phyloP scores from a whole-genome alignment of 169 alveolate genomes.

The Eimeria praecox region DNA sequence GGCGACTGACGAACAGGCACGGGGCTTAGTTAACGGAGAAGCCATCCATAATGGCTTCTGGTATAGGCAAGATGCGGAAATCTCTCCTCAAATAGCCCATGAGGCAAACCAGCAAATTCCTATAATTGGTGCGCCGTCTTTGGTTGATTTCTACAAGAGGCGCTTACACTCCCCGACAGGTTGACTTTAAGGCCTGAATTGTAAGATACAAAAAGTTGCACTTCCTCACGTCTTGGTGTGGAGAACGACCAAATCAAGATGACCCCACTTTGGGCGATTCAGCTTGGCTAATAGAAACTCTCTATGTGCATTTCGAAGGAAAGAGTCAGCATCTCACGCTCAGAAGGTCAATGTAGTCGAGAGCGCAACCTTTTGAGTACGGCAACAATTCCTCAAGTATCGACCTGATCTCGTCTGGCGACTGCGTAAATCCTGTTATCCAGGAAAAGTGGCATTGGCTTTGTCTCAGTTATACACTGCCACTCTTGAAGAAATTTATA shows the following conservation, averaged over 20 bases:
- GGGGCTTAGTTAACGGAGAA: background rate
- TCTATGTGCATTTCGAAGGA: background rate
- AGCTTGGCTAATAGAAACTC: background rate
- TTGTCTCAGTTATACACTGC: background rate
- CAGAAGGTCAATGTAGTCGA: conserved; percentile 46
- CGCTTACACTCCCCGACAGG: conserved; percentile 43
- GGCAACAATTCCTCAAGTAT: conserved; percentile 29
- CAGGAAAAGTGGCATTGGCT: background rate
- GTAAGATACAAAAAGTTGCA: background rate
- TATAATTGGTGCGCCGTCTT: too few species aligned
- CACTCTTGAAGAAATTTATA: background rate
- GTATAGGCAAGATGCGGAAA: background rate
- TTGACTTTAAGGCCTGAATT: conserved; percentile 25
- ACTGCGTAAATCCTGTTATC: conserved; percentile 23
- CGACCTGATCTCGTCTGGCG: background rate
- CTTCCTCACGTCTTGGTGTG: background rate
- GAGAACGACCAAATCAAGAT: background rate
- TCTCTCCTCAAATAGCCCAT: background rate
- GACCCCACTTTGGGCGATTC: background rate
- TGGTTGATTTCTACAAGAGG: background rate
- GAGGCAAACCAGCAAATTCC: background rate
- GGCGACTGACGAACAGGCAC: background rate
- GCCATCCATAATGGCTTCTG: background rate
- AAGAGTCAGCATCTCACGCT: conserved; percentile 5
- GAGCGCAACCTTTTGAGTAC: background rate